phyloP scores from a whole-genome alignment of 257 asterid genomes.

The Solanum verrucosum region DNA sequence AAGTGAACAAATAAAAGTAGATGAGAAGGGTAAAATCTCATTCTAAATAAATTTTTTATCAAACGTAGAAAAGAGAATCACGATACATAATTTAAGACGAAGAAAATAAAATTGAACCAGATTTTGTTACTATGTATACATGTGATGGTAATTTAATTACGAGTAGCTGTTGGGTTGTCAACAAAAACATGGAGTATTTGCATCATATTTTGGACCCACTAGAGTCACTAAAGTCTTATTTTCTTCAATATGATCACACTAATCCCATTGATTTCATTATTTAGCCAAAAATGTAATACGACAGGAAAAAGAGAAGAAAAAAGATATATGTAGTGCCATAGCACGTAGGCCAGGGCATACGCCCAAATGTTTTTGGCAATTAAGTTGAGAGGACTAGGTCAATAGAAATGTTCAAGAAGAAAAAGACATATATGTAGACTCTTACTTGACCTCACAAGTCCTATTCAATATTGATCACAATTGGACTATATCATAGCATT shows the following conservation, averaged over 20 bases:
- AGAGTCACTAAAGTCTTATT: neutral
- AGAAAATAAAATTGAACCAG: neutral
- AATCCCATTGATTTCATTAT: neutral
- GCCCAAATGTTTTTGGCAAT: neutral
- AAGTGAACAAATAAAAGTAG: accelerated
- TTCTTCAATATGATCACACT: neutral
- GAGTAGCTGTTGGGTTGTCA: neutral
- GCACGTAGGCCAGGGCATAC: neutral
- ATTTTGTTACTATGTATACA: neutral
- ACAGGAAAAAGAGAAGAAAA: neutral
- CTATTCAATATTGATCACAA: neutral
- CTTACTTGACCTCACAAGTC: neutral
- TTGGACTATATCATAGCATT: neutral
- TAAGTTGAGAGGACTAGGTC: neutral
- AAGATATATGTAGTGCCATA: neutral
- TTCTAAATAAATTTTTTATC: neutral
- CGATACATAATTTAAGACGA: neutral
- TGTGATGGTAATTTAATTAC: neutral
- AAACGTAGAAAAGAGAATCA: too few species aligned
- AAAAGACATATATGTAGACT: neutral
- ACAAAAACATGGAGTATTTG: neutral
- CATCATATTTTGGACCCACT: constrained; percentile 1
- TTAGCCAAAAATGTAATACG: neutral
- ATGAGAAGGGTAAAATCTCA: neutral
- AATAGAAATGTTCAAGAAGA: neutral